Evolutionary conservation across 352 stramenopile species (phyloP), one percentile per base, ranked within the genome.

Genomic region (Stephanocyclus meneghinianus): DNA sequence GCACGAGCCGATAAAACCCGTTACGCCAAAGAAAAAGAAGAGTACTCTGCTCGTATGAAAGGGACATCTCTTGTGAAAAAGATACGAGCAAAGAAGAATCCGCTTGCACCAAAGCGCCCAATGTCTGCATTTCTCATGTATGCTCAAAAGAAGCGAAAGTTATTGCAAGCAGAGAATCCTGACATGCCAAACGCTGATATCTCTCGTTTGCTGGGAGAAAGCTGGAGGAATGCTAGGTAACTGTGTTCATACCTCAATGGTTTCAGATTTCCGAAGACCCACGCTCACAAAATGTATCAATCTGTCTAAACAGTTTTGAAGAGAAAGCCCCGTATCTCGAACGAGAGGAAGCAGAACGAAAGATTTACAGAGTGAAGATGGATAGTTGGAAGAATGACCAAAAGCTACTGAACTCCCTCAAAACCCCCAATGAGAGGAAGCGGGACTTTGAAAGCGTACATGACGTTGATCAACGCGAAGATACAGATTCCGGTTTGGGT

Each of bases 181-280:
- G 93, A 96, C 62, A 97, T 98, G 93, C 96, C 97, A 73, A 98
- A 98, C 83, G 97, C 95, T 77, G 95, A 98, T 65, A 96, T 98
- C 76, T 98, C 95, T 10, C 95, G 96, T 80, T 89, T 97, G 60
- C 82, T 98, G 29, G 95, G 95, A 21, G 95, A 98, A 75, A 92
- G 95, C 4, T 98, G 96, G 95, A 70, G 86, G 45, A 96, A 96
- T 74, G 90, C 94, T n/a, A 96, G 37, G 50, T 59, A 30, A 26
- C 5, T 21, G 13, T 53, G n/a, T 53, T 53, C 10, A 9, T 4
- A 16, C n/a, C 45, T 16, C n/a, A 53, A 4, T 53, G 2, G 2
- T 21, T 26, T 59, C 8, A 32, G 50, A 32, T 59, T 13, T 15
- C 15, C 10, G 8, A 26, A 8, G 26, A 59, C 8, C 50, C 18